Percentiles rank a stretch among this genome's conserved stretches.
These are phyloP conservation scores for Aphanomyces cochlioides DNA, from an alignment of 352 stramenopile genomes.

Conservation along the genomic window DNA sequence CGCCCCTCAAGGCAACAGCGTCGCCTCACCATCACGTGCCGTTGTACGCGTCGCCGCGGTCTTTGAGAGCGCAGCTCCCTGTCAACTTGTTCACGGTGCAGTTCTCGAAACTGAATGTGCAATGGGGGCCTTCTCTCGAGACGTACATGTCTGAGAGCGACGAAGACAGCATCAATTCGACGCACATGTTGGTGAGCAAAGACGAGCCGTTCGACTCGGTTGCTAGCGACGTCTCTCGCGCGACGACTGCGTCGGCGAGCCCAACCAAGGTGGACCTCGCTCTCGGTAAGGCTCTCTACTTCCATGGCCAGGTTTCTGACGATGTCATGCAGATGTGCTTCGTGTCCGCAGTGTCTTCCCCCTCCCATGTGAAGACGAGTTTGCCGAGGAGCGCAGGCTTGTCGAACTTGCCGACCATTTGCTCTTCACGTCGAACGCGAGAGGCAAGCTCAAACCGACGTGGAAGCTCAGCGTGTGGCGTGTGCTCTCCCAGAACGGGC, in stretches of 20 bases:
- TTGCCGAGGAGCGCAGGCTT: conserved; percentile 69
- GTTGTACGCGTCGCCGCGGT: neutral
- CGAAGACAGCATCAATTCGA: neutral
- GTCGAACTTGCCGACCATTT: conserved; percentile 70
- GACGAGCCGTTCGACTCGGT: neutral
- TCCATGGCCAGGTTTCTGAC: too few relatives aligned
- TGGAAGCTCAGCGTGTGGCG: neutral
- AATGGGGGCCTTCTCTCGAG: neutral
- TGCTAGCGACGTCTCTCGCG: neutral
- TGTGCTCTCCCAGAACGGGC: neutral
- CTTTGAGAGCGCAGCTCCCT: neutral
- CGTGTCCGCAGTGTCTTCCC: conserved; percentile 55
- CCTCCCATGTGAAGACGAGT: conserved; percentile 77
- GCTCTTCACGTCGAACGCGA: neutral
- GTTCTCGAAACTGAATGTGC: neutral
- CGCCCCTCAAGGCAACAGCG: neutral
- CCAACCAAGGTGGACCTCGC: too few relatives aligned
- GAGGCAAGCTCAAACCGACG: neutral
- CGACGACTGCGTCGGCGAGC: too few relatives aligned
- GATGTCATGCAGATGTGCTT: neutral
- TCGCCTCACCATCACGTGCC: neutral
- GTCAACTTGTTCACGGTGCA: neutral
- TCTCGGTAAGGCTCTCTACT: too few relatives aligned
- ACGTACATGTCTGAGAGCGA: neutral
- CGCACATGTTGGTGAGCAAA: neutral